phyloP scores from a whole-genome alignment of 2,329 filamentous ascomycete species.

The Calonectria montana region DNA sequence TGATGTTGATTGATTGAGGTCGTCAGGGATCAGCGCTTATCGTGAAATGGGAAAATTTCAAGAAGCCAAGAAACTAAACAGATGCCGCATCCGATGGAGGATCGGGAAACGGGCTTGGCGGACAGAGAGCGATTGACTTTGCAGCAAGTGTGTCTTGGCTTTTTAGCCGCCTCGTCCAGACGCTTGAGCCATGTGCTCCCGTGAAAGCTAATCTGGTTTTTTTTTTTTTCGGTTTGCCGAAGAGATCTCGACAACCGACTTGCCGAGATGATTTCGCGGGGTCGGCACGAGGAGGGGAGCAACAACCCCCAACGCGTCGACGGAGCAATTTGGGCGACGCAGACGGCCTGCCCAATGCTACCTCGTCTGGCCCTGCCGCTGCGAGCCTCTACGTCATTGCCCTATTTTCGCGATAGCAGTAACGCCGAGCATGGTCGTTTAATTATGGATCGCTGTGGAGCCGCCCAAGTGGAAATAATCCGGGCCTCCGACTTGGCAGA shows the following conservation, averaged over 20 bases:
- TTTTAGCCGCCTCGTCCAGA: neutral
- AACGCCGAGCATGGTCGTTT: slow-evolving; percentile 34
- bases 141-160: neutral
- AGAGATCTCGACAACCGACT: neutral
- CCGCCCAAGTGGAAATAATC: slow-evolving; percentile 14
- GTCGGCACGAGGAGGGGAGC: neutral
- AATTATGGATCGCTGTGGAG: slow-evolving; percentile 17
- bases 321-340: neutral
- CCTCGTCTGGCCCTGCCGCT: neutral
- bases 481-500: slow-evolving; percentile 40
- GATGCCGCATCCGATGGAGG: neutral
- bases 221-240: neutral
- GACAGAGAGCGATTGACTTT: neutral
- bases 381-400: neutral
- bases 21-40: neutral
- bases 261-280: slow-evolving; percentile 12
- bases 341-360: neutral
- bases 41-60: neutral
- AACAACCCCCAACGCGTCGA: neutral
- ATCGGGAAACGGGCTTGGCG: neutral
- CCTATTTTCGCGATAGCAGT: slow-evolving; percentile 19
- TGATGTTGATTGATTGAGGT: neutral
- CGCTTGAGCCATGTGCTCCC: neutral
- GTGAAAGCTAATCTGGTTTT: neutral
- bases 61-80: neutral